Percentiles rank a stretch among this genome's conserved stretches.
phyloP scores from a whole-genome alignment of 148 eudicot species.

The Rhododendron ovatum region DNA sequence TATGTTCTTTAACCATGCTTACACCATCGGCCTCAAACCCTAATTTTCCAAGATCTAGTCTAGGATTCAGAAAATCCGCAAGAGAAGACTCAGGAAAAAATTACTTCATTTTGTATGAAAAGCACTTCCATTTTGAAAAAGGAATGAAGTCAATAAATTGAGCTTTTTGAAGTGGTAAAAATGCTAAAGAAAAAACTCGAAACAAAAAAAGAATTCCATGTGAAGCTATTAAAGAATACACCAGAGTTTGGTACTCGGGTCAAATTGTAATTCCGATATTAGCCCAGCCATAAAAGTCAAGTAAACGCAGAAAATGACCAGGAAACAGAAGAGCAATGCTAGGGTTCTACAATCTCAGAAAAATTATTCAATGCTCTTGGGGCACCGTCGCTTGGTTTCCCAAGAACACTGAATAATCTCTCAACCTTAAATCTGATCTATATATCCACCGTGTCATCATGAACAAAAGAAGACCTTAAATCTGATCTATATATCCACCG shows the following conservation, averaged over 20 bases:
- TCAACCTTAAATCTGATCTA: neutral
- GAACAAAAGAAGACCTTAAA: neutral
- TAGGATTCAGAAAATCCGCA: neutral
- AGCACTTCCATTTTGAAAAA: neutral
- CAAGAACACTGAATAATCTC: too few species aligned
- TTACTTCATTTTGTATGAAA: neutral
- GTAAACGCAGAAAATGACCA: neutral
- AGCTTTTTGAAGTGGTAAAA: neutral
- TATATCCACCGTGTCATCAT: too few species aligned
- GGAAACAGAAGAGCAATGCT: neutral
- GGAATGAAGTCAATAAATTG: neutral
- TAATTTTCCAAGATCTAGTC: neutral
- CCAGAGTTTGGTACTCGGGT: neutral
- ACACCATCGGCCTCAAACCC: neutral
- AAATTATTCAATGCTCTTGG: too few species aligned
- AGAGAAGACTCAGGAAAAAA: neutral
- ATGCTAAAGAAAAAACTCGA: neutral
- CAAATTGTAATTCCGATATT: neutral
- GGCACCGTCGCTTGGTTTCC: too few species aligned
- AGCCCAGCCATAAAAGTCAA: neutral
- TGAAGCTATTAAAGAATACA: neutral
- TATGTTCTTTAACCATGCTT: neutral
- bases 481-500: neutral
- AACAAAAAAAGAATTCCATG: neutral
- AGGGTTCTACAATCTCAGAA: neutral